Evolutionary conservation across 192 early-diverging fungal species (phyloP), one percentile per base, ranked within the genome.

Genomic region (Entophlyctis helioformis): DNA sequence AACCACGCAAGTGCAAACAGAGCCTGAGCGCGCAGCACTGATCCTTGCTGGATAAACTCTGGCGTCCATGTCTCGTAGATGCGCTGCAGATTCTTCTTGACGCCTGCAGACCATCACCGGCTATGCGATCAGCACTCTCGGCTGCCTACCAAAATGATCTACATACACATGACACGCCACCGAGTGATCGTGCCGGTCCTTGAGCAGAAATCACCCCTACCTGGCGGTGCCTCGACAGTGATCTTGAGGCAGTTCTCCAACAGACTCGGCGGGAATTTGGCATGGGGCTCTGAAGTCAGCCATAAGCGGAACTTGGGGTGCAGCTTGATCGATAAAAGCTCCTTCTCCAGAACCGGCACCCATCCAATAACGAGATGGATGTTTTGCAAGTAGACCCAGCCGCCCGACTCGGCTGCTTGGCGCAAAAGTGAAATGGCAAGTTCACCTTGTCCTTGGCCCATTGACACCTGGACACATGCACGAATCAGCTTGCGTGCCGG

Each of bases 391-490:
- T 46, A 72, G 8, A 77, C 12, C 74, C 74, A 77, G 2, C 60
- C 62, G 1, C 74, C 74, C 27, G 49, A 42, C 12, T 13, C 11
- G 9, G 60, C 53, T 16, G 46, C 24, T 22, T 59, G 34, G 20
- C 53, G 21, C n/a, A 77, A 29, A 16, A 60, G 38, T 10, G 44
- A 36, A 33, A 75, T 57, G 1, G 74, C 74, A 20, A 54, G 26
- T 7, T 66, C 68, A 7, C 68, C 67, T 59, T 77, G 74, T 1
- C 74, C 74, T 62, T 77, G 74, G 19, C 74, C 74, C 74, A 77
- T 77, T 6, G 74, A 55, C 0, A 77, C 44, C 62, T 72, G 34
- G 11, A n/a, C n/a, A n/a, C n/a, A n/a, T n/a, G n/a, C n/a, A n/a
- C n/a, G n/a, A n/a, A n/a, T n/a, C n/a, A n/a, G n/a, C n/a, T n/a